These are phyloP conservation scores for Aquilaria agallochum DNA, from an alignment of 441 rosid genomes.

Conservation along the genomic window DNA sequence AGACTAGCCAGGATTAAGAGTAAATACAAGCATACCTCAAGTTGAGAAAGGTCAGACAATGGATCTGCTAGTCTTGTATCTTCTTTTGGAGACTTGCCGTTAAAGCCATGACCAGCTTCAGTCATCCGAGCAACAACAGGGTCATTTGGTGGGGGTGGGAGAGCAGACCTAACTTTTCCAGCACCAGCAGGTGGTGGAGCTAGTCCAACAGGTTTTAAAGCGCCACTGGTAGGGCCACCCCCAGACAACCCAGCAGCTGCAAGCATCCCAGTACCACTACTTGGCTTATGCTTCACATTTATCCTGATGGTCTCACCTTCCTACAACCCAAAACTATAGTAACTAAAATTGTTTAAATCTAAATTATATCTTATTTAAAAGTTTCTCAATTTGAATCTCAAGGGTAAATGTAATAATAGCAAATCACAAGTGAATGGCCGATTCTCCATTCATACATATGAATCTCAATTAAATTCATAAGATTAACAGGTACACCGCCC, in stretches of 20 bases:
- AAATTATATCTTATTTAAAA: no score
- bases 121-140: constrained; percentile 53
- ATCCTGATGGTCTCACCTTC: constrained; percentile 98
- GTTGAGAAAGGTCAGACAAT: constrained; percentile 68
- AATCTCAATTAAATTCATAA: no score
- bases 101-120: constrained; percentile 28
- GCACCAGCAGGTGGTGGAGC: constrained; percentile 78
- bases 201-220: constrained; percentile 58
- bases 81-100: constrained; percentile 24
- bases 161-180: constrained; percentile 62
- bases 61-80: constrained; percentile 44
- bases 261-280: constrained; percentile 95
- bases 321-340: constrained; percentile 31
- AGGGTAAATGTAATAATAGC: no score
- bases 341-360: no score
- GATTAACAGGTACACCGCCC: no score
- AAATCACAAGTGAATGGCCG: no score
- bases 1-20: neutral
- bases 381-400: no score
- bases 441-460: no score
- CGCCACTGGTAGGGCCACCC: constrained; percentile 46
- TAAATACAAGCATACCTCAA: constrained; percentile 46
- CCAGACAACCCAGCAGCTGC: constrained; percentile 80
- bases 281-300: constrained; percentile 82
- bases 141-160: constrained; percentile 98